Evolutionary conservation across 2,329 filamentous ascomycete genomes (phyloP).

Genomic region (Raffaelea deltoideospora): DNA sequence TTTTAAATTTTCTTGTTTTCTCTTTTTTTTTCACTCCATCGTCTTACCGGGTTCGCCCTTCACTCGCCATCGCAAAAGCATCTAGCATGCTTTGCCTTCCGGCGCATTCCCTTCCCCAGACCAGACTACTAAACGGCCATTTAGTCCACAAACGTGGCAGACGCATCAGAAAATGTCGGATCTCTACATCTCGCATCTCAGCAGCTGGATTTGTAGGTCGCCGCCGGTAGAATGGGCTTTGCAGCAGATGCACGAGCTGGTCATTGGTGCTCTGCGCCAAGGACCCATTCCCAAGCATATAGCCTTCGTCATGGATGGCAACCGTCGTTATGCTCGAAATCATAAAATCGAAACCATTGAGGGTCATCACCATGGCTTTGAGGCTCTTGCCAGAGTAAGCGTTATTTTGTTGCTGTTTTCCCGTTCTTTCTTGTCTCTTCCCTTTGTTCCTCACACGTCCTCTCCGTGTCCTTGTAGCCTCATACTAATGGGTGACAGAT

Average conservation of each 20-base stretch:
- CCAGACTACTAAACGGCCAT: too few relatives aligned
- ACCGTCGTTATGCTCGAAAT: constrained; percentile 76
- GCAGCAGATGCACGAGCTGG: constrained; percentile 60
- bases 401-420: too few relatives aligned
- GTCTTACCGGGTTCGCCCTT: too few relatives aligned
- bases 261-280: constrained; percentile 79
- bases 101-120: too few relatives aligned
- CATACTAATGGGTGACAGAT: constrained; percentile 39
- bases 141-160: too few relatives aligned
- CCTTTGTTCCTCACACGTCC: too few relatives aligned
- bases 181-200: constrained; percentile 31
- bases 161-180: constrained; percentile 37
- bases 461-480: constrained; percentile 3
- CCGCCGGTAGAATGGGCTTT: constrained; percentile 88
- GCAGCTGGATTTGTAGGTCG: constrained; percentile 66
- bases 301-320: constrained; percentile 99
- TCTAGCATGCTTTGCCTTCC: too few relatives aligned
- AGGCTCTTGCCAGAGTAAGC: constrained; percentile 73
- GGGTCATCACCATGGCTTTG: constrained; percentile 89
- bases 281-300: constrained; percentile 89
- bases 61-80: too few relatives aligned
- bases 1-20: too few relatives aligned
- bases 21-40: too few relatives aligned
- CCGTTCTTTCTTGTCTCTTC: too few relatives aligned
- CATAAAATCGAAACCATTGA: constrained; percentile 94